phyloP scores from a whole-genome alignment of 1,284 basidiomycete species.

The Macrocybe sp. region DNA sequence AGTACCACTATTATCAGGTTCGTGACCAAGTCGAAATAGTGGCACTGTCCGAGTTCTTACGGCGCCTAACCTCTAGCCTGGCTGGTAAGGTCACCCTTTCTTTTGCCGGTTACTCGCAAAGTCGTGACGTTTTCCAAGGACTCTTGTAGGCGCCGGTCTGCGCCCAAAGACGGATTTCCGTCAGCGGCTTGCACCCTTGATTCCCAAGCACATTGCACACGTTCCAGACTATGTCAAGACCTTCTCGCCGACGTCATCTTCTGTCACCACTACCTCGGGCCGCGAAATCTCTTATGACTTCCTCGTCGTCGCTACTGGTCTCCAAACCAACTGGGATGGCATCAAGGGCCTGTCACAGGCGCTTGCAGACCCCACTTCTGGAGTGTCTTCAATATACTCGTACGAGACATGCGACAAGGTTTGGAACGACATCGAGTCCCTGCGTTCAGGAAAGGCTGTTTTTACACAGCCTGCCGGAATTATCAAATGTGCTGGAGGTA shows the following conservation, averaged over 20 bases:
- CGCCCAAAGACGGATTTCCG: constrained; percentile 66
- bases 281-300: constrained; percentile 78
- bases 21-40: constrained; percentile 11
- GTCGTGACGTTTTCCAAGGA: constrained; percentile 47
- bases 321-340: constrained; percentile 80
- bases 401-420: constrained; percentile 86
- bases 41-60: constrained; percentile 8
- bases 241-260: constrained; percentile 75
- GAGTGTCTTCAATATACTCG: constrained; percentile 94
- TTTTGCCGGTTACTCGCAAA: not conserved
- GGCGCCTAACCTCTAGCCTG: constrained; percentile 51
- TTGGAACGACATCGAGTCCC: constrained; percentile 74
- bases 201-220: constrained; percentile 72
- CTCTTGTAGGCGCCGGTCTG: constrained; percentile 88
- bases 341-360: constrained; percentile 80
- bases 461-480: constrained; percentile 97
- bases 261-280: constrained; percentile 69
- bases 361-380: constrained; percentile 69
- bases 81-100: constrained; percentile 49
- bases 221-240: constrained; percentile 71
- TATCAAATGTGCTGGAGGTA: constrained; percentile 93
- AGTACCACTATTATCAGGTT: constrained; percentile 79
- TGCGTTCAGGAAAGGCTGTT: constrained; percentile 79
- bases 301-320: constrained; percentile 85
- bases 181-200: constrained; percentile 61